These are phyloP conservation scores for Fusarium palustre DNA, from an alignment of 2,329 filamentous ascomycete species.

Conservation along the genomic window DNA sequence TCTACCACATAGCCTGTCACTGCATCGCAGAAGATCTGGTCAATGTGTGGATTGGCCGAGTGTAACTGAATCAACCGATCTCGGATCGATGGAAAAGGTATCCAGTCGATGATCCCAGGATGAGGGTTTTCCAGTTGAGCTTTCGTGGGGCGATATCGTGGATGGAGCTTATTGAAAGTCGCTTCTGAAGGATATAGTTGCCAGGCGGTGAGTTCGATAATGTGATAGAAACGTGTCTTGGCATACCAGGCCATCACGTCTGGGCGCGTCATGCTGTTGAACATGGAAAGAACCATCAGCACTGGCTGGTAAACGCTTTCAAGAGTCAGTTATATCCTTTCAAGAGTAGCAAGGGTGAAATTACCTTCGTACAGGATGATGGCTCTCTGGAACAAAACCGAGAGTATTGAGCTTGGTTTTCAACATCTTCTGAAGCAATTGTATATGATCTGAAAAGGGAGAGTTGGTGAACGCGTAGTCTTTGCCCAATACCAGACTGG, in stretches of 20 bases:
- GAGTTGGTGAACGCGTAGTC: conserved; percentile 47
- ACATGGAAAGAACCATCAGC: conserved; percentile 50
- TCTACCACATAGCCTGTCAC: conserved; percentile 51
- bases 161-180: conserved; percentile 47
- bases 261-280: conserved; percentile 52
- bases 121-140: conserved; percentile 42
- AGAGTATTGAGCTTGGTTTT: conserved; percentile 42
- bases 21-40: conserved; percentile 51
- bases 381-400: conserved; percentile 26
- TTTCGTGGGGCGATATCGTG: conserved; percentile 47
- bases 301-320: conserved; percentile 47
- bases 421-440: conserved; percentile 43
- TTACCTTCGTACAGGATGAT: conserved; percentile 34
- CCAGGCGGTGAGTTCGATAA: conserved; percentile 52
- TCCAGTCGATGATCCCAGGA: conserved; percentile 50
- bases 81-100: conserved; percentile 48
- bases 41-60: conserved; percentile 49
- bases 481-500: conserved; percentile 39
- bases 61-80: conserved; percentile 48
- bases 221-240: conserved; percentile 53
- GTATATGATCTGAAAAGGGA: conserved; percentile 50
- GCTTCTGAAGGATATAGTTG: conserved; percentile 47
- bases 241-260: conserved; percentile 56
- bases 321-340: background rate
- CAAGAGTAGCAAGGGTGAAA: rapidly evolving